Evolutionary conservation across 2,329 filamentous ascomycete species (phyloP).

Genomic region (Clonostachys sp.): DNA sequence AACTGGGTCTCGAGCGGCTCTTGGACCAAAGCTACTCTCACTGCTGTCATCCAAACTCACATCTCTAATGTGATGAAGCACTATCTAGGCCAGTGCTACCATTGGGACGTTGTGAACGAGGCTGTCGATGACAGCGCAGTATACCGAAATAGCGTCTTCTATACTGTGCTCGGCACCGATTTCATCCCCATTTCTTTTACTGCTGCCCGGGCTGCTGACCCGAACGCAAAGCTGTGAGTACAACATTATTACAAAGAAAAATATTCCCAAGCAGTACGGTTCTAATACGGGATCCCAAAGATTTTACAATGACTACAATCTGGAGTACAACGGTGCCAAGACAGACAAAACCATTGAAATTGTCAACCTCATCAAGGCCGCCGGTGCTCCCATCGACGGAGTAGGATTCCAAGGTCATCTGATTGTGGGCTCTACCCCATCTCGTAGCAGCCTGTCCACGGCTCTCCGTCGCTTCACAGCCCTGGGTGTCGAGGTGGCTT

Average conservation of each 20-base stretch:
- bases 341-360: conserved; percentile 36
- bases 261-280: neutral
- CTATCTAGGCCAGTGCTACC: conserved; percentile 38
- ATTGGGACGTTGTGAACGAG: conserved; percentile 51
- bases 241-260: neutral
- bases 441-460: conserved; percentile 32
- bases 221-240: conserved; percentile 43
- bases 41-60: conserved; percentile 40
- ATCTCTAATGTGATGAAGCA: conserved; percentile 37
- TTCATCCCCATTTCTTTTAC: conserved; percentile 56
- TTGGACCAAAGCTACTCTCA: neutral
- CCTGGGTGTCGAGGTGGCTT: conserved; percentile 50
- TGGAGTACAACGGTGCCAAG: conserved; percentile 47
- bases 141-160: conserved; percentile 48
- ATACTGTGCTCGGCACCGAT: conserved; percentile 46
- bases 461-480: conserved; percentile 45
- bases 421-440: conserved; percentile 46
- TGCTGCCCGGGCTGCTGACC: conserved; percentile 47
- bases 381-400: conserved; percentile 55
- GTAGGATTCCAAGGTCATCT: conserved; percentile 60
- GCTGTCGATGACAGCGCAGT: conserved; percentile 52
- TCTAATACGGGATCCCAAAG: conserved; percentile 2
- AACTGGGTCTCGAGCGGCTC: neutral
- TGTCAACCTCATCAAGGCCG: conserved; percentile 39
- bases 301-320: conserved; percentile 49